A percentile compares a stretch with the other conserved stretches of the same genome.
Evolutionary conservation across 202 grass and related monocot genomes (phyloP).

Genomic region (Digitaria exilis): DNA sequence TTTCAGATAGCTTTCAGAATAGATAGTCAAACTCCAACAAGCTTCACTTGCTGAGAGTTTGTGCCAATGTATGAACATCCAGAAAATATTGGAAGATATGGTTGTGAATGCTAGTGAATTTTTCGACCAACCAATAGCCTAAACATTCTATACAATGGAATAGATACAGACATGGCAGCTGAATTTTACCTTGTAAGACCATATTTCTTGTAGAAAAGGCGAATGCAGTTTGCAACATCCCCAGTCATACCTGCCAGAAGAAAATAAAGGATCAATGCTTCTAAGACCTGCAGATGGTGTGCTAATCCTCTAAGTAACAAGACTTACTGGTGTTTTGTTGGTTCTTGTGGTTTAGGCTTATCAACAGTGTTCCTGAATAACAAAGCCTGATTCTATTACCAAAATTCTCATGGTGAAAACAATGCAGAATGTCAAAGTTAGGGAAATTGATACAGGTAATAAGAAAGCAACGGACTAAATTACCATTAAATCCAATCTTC

Average conservation of each 20-base stretch:
- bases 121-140: background rate
- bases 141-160: background rate
- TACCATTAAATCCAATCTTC: constrained; percentile 93
- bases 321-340: constrained; percentile 98
- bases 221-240: constrained; percentile 89
- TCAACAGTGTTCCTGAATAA: constrained; percentile 74
- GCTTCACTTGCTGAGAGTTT: constrained; percentile 17
- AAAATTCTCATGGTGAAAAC: background rate
- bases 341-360: constrained; percentile 98
- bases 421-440: background rate
- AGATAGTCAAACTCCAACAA: background rate
- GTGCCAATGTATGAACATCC: background rate
- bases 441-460: constrained; percentile 14
- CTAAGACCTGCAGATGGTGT: constrained; percentile 12
- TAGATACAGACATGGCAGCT: constrained; percentile 4
- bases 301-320: constrained; percentile 2
- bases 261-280: constrained; percentile 36
- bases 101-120: background rate
- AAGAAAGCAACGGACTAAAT: constrained; percentile 25
- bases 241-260: constrained; percentile 88
- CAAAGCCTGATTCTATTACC: constrained; percentile 7
- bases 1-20: background rate
- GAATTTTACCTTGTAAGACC: constrained; percentile 71
- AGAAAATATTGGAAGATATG: background rate
- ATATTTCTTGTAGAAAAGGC: constrained; percentile 96